Conservation (phyloP, 345 rosid species). For the Ceriops decandra region DNA sequence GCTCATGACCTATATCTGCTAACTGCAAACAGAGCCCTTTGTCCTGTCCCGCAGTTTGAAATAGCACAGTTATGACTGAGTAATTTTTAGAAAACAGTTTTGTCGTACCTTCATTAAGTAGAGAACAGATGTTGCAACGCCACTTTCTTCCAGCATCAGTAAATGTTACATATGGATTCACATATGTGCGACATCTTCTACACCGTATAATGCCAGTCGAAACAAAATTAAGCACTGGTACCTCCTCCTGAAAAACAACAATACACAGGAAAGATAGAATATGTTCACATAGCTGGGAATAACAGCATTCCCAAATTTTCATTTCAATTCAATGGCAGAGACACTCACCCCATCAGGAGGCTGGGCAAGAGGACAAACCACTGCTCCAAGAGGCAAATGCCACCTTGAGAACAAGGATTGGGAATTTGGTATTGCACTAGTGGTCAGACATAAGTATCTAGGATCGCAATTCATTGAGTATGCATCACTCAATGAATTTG, state of each 20-base stretch:
- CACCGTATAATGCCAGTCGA: slow-evolving; percentile 92
- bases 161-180: slow-evolving; percentile 88
- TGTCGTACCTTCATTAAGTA: slow-evolving; percentile 84
- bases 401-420: slow-evolving; percentile 91
- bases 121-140: slow-evolving; percentile 94
- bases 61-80: slow-evolving; percentile 5
- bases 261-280: slow-evolving; percentile 18
- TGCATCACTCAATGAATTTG: slow-evolving; percentile 52
- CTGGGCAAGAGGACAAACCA: slow-evolving; percentile 98
- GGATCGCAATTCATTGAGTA: slow-evolving; percentile 80
- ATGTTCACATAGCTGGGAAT: slow-evolving; percentile 1
- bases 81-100: background rate
- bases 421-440: slow-evolving; percentile 82
- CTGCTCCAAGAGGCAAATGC: slow-evolving; percentile 98
- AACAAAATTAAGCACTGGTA: slow-evolving; percentile 80
- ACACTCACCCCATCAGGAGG: slow-evolving; percentile 84
- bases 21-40: background rate
- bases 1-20: background rate
- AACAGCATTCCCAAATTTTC: slow-evolving; percentile 7
- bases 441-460: slow-evolving; percentile 82
- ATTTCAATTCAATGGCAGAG: slow-evolving; percentile 13
- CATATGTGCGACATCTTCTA: slow-evolving; percentile 96
- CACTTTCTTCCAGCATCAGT: slow-evolving; percentile 97
- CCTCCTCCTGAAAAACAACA: slow-evolving; percentile 70
- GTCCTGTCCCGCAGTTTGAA: background rate